Percentiles rank a stretch among this genome's conserved stretches.
Conservation (phyloP, 495 filamentous ascomycete species). For the Echria macrotheca region DNA sequence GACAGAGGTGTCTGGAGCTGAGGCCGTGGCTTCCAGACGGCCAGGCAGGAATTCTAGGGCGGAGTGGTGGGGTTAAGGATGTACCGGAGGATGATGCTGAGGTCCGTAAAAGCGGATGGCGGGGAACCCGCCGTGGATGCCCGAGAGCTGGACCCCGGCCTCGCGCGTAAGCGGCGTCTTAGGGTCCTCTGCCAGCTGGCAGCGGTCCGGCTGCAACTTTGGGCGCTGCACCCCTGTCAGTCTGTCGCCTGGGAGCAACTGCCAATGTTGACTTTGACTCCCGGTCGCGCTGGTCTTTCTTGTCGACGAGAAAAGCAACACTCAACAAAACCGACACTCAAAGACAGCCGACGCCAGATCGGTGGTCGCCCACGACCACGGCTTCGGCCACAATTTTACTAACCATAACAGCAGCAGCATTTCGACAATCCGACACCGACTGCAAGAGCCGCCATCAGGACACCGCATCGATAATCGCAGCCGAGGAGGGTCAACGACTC, state of each 20-base stretch:
- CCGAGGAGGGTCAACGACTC: too few relatives aligned
- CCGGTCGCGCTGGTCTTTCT: constrained; percentile 6
- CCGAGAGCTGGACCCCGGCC: not conserved
- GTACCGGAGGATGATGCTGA: not conserved
- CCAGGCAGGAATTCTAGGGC: too few relatives aligned
- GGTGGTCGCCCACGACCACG: constrained; percentile 8
- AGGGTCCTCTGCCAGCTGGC: not conserved
- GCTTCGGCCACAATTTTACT: constrained; percentile 22
- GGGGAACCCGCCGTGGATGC: constrained; percentile 5
- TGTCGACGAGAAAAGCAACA: constrained; percentile 4
- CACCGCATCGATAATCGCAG: too few relatives aligned
- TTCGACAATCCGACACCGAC: too few relatives aligned
- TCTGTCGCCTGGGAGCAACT: constrained; percentile 11
- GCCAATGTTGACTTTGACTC: constrained; percentile 3
- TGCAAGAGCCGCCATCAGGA: too few relatives aligned
- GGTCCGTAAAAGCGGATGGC: constrained; percentile 17
- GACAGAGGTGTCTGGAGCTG: not conserved
- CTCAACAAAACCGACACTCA: too few relatives aligned
- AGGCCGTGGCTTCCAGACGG: too few relatives aligned
- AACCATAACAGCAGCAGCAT: constrained; percentile 14
- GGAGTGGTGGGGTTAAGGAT: too few relatives aligned
- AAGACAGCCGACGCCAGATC: too few relatives aligned
- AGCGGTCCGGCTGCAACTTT: not conserved
- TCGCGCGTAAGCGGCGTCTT: not conserved
- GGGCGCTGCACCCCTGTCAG: not conserved